Evolutionary conservation across 768 basidiomycete species (phyloP), one percentile per base, ranked within the genome.

Genomic region (Tylopilus balloui): DNA sequence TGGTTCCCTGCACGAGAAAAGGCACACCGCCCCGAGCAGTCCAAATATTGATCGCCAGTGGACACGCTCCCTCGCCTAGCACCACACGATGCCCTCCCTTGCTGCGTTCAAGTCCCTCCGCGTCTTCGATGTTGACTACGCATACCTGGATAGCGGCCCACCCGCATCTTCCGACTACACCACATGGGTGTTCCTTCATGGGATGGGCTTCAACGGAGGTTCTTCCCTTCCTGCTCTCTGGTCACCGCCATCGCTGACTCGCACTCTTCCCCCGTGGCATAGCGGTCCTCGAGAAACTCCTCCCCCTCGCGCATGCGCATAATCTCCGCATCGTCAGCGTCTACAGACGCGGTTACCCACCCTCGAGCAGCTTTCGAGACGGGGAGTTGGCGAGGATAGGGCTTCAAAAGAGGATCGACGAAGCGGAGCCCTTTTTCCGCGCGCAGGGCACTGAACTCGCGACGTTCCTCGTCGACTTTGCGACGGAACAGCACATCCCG

Each of bases 291-390:
- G 51, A 63, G 37, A 64, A 55, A 28, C 42, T 64, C 9, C 42
- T 64, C 21, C 62, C 62, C 12, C 45, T 58, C 23, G 64, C 64
- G 1, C 53, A 32, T 35, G 23, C 31, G 2, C 56, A 66, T 43
- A 37, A 56, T 23, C 51, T 58, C 11, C 59, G 62, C 21, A 56
- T 64, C 28, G 45, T 64, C 42, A 52, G 56, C n/a, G 17, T 64
- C 14, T 54, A 66, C 32, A 52, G 62, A 42, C 65, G 62, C 6
- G 65, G 62, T 1, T 66, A 66, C 15, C 1, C 43, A 2, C 64
- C 64, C 15, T 64, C 64, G 15, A 63, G 64, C 17, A 31, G 47
- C 21, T 66, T 63, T 34, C 25, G 29, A 15, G 49, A 58, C 6
- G 39, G 47, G 1, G 56, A 61, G 7, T 6, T 61, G 11, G 4